Evolutionary conservation across 2,329 filamentous ascomycete species (phyloP), one percentile per base, ranked within the genome.

Genomic region (Allantophomopsis cytisporea): DNA sequence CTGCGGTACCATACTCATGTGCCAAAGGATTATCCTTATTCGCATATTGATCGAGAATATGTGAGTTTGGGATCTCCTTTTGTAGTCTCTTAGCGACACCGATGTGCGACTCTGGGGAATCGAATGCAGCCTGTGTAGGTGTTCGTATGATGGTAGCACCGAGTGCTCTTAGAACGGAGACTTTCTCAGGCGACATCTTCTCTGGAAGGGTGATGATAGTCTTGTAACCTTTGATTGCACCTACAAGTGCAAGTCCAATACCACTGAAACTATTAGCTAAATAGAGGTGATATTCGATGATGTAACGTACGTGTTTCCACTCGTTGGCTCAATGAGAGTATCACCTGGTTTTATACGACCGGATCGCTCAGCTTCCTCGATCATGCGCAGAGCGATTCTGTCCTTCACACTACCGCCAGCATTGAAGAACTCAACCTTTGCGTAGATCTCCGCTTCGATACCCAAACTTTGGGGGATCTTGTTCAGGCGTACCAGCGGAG

Each of bases 141-240:
- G 91, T 98, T 40, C 91, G 81, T 59, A 98, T 95, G 62, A 98
- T 96, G 56, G 93, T 95, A 33, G 91, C 91, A 47, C 89, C 89
- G 39, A 98, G 73, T 21, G 91, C 89, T 52, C 87, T 83, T 45
- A 98, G 72, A 20, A 98, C 91, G 2, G 89, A 83, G 31, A 98
- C 91, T 64, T 98, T 98, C 64, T 98, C 91, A 36, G 87, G 83
- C 1, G 87, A 95, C 91, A 98, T 98, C 71, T 98, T 98, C 66
- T 98, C 91, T 38, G 91, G 91, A 35, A 98, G 76, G 10, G 91
- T 98, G 60, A 98, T 98, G 63, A 98, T 96, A 32, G 88, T 93
- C 63, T 89, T 89, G 71, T 96, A 98, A 49, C 88, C 89, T 68
- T 95, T 96, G 55, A 98, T 83, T 13, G 91, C 91, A 42, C 77